Evolutionary conservation across 768 basidiomycete genomes (phyloP).

Genomic region (Phylloporus sp.): DNA sequence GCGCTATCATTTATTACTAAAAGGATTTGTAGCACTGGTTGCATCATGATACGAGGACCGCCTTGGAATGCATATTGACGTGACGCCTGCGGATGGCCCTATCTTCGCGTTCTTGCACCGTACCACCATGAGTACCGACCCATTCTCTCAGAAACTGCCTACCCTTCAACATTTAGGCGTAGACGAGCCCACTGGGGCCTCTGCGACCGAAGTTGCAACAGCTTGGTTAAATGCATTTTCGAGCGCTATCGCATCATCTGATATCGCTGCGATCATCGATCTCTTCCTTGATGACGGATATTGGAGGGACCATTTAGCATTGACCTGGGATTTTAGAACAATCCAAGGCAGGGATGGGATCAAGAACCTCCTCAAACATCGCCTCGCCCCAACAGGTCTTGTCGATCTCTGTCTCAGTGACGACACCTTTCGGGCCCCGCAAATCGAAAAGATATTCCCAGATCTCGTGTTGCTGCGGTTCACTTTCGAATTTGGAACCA

Average conservation of each 20-base stretch:
- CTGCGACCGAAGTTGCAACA: slow-evolving; percentile 19
- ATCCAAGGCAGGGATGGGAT: slow-evolving; percentile 40
- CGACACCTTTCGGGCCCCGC: slow-evolving; percentile 24
- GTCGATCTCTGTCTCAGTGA: slow-evolving; percentile 17
- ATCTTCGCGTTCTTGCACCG: background rate
- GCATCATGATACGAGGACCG: background rate
- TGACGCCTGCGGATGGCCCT: background rate
- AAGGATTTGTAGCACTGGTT: background rate
- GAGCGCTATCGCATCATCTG: slow-evolving; percentile 14
- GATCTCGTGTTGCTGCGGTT: slow-evolving; percentile 58
- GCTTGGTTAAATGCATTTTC: slow-evolving; percentile 26
- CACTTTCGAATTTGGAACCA: slow-evolving; percentile 52
- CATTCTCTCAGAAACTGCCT: slow-evolving; percentile 26
- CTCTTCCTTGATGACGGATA: slow-evolving; percentile 32
- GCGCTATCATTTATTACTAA: background rate
- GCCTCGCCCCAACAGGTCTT: slow-evolving; percentile 28
- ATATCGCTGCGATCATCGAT: slow-evolving; percentile 17
- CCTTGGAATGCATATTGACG: no score
- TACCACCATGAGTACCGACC: slow-evolving; percentile 16
- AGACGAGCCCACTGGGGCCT: slow-evolving; percentile 17
- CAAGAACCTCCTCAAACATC: slow-evolving; percentile 37
- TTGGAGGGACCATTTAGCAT: slow-evolving; percentile 51
- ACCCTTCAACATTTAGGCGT: slow-evolving; percentile 28
- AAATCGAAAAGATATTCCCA: slow-evolving; percentile 40
- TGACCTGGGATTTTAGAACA: slow-evolving; percentile 57